Conservation (phyloP, 2,329 filamentous ascomycete species). For the Ilyonectria destructans region DNA sequence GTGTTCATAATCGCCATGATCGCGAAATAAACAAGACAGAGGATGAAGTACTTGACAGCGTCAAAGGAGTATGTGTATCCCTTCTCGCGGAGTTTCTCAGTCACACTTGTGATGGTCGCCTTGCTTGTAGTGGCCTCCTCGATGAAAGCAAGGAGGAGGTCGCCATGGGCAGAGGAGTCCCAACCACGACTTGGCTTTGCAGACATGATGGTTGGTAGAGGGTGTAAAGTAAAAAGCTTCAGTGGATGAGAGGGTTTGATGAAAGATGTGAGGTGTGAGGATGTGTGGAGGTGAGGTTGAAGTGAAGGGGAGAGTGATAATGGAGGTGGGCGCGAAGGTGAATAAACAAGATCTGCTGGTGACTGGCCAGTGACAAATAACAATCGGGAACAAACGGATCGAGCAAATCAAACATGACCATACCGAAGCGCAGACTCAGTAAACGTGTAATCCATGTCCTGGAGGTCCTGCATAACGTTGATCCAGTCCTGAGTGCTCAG, state of each 20-base stretch:
- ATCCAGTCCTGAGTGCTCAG: constrained; percentile 52
- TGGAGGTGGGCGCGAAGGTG: neutral
- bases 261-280: constrained; percentile 4
- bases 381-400: neutral
- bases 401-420: constrained; percentile 26
- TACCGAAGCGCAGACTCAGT: constrained; percentile 61
- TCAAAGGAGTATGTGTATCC: constrained; percentile 59
- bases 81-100: constrained; percentile 50
- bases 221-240: constrained; percentile 12
- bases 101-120: constrained; percentile 53
- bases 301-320: neutral
- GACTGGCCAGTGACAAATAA: too few relatives aligned
- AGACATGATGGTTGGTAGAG: constrained; percentile 30
- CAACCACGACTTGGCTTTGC: constrained; percentile 51
- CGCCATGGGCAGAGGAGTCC: constrained; percentile 58
- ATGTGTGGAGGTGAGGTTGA: constrained; percentile 10
- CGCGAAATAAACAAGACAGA: constrained; percentile 14
- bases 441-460: constrained; percentile 58
- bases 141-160: constrained; percentile 57
- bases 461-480: constrained; percentile 58
- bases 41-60: constrained; percentile 58
- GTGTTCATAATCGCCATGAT: constrained; percentile 8
- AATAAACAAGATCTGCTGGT: neutral
- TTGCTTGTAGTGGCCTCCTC: constrained; percentile 56
- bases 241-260: constrained; percentile 9